A percentile compares a stretch with the other conserved stretches of the same genome.
Conservation (phyloP, 208 protist species). For the Trichomonas gallinae region DNA sequence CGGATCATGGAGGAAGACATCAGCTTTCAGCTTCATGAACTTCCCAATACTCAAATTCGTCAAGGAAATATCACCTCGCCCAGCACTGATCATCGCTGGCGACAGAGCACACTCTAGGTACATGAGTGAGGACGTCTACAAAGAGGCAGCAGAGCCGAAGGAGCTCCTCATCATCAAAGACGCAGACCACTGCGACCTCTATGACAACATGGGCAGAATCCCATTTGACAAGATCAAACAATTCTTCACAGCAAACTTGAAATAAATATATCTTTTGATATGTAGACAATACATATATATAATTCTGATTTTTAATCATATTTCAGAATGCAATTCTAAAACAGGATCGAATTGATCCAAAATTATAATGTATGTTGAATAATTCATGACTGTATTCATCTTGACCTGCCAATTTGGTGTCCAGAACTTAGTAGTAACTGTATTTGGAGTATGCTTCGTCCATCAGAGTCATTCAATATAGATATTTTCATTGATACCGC, state of each 20-base stretch:
- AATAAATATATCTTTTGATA: too few relatives aligned
- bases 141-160: neutral
- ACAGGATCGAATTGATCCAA: too few relatives aligned
- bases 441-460: too few relatives aligned
- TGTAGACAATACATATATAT: too few relatives aligned
- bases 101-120: neutral
- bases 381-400: too few relatives aligned
- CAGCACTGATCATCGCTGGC: neutral
- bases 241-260: neutral
- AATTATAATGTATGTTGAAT: too few relatives aligned
- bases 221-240: neutral
- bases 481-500: too few relatives aligned
- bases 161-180: neutral
- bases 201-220: neutral
- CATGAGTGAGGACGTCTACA: neutral
- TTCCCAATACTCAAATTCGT: neutral
- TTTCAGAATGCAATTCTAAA: too few relatives aligned
- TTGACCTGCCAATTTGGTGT: too few relatives aligned
- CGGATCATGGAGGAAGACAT: neutral
- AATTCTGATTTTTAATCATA: too few relatives aligned
- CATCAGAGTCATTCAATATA: too few relatives aligned
- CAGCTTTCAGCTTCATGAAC: neutral
- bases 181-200: neutral
- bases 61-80: neutral
- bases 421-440: too few relatives aligned